These are phyloP conservation scores for Trifolium repens DNA, from an alignment of 306 rosid species.

Conservation along the genomic window DNA sequence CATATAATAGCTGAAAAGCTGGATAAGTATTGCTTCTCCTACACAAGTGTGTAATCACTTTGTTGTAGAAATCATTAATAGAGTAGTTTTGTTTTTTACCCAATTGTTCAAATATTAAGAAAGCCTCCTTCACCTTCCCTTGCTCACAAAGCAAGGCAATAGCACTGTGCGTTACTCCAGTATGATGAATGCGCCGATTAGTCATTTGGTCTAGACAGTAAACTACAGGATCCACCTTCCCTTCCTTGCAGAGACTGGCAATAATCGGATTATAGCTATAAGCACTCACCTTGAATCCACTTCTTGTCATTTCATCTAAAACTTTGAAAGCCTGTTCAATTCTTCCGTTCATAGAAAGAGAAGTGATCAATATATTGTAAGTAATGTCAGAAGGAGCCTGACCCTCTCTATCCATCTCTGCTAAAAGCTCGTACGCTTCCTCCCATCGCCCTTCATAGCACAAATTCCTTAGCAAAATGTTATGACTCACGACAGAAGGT, in stretches of 20 bases:
- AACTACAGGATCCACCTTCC: conserved; percentile 69
- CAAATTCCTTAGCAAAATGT: conserved; percentile 75
- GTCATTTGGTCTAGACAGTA: conserved; percentile 78
- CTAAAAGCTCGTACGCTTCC: conserved; percentile 74
- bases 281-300: conserved; percentile 68
- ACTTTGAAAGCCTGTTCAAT: conserved; percentile 80
- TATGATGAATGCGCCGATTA: conserved; percentile 60
- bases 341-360: conserved; percentile 74
- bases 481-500: conserved; percentile 89
- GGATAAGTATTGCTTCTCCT: conserved; percentile 85
- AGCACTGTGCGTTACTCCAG: conserved; percentile 81
- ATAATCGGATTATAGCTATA: conserved; percentile 86
- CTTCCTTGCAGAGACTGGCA: conserved; percentile 69
- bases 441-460: conserved; percentile 84
- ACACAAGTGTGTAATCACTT: conserved; percentile 71
- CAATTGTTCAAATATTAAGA: conserved; percentile 70
- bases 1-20: conserved; percentile 83
- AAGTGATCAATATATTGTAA: conserved; percentile 78
- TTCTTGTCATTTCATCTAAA: conserved; percentile 74
- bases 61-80: conserved; percentile 63
- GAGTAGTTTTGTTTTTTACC: conserved; percentile 59
- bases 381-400: conserved; percentile 70
- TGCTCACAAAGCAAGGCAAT: conserved; percentile 75
- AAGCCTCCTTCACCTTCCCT: conserved; percentile 74
- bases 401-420: conserved; percentile 75